phyloP scores from a whole-genome alignment of 495 filamentous ascomycete species.

The Penicillium cinerascens region DNA sequence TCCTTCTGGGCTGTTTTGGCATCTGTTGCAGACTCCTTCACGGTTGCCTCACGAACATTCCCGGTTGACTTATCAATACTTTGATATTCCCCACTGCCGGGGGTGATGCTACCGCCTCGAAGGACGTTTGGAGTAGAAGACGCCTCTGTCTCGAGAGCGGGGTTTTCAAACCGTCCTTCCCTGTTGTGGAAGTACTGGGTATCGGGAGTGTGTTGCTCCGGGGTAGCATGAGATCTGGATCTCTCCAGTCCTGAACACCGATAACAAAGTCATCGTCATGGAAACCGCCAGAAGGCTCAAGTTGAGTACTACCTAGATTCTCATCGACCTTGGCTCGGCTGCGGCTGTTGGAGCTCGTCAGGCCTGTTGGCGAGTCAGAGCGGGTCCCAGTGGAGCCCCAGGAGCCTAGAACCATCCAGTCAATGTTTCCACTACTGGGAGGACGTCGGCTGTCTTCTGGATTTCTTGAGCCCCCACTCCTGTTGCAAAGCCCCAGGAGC shows the following conservation, averaged over 20 bases:
- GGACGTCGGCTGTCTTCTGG: conserved; percentile 61
- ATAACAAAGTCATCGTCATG: conserved; percentile 75
- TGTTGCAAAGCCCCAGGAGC: conserved; percentile 50
- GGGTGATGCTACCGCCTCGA: conserved; percentile 68
- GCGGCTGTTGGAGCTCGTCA: conserved; percentile 2
- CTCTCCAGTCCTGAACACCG: conserved; percentile 89
- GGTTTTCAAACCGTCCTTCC: conserved; percentile 21
- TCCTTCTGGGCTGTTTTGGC: not conserved
- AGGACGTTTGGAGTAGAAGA: conserved; percentile 40
- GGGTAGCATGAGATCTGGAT: conserved; percentile 68
- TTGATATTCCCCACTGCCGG: conserved; percentile 73
- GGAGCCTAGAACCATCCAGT: conserved; percentile 70
- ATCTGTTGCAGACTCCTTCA: conserved; percentile 9
- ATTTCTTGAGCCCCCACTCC: conserved; percentile 18
- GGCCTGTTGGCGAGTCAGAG: conserved; percentile 16
- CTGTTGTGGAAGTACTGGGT: conserved; percentile 21
- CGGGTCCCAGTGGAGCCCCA: conserved; percentile 55
- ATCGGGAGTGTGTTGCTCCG: conserved; percentile 29
- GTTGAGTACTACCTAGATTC: conserved; percentile 14
- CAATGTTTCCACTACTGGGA: conserved; percentile 75
- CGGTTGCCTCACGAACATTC: conserved; percentile 12
- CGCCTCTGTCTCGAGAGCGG: conserved; percentile 24
- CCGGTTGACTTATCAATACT: conserved; percentile 31
- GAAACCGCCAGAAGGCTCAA: conserved; percentile 17
- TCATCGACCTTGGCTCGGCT: conserved; percentile 11